A percentile compares a stretch with the other conserved stretches of the same genome.
Conservation (phyloP, 495 filamentous ascomycete genomes). For the Neurospora sp. region DNA sequence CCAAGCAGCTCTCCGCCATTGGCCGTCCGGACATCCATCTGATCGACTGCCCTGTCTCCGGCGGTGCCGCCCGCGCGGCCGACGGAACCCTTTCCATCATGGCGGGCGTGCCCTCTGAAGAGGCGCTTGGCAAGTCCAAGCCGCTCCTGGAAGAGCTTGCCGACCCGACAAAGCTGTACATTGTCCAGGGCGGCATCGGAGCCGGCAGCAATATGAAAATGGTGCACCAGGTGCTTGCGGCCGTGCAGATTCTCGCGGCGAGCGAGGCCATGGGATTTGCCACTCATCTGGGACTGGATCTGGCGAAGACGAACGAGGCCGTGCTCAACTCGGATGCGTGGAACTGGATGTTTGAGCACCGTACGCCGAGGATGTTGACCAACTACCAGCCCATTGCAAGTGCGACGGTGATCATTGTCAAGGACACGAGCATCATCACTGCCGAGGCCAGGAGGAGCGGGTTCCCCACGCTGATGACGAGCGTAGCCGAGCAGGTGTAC, state of each 20-base stretch:
- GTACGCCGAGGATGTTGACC: constrained; percentile 57
- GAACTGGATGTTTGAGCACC: constrained; percentile 79
- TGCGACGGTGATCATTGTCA: constrained; percentile 67
- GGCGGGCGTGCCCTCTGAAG: constrained; percentile 48
- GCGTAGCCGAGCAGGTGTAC: constrained; percentile 63
- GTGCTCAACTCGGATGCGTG: constrained; percentile 51
- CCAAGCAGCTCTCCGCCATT: constrained; percentile 38
- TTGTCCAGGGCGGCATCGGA: constrained; percentile 62
- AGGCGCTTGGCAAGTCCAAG: constrained; percentile 46
- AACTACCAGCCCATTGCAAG: constrained; percentile 57
- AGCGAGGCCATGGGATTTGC: constrained; percentile 70
- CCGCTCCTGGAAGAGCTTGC: constrained; percentile 53
- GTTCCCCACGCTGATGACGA: constrained; percentile 61
- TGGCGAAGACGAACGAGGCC: constrained; percentile 41
- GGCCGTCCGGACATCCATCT: constrained; percentile 55
- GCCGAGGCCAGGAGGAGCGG: constrained; percentile 47
- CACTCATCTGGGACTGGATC: constrained; percentile 54
- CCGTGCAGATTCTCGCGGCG: constrained; percentile 60
- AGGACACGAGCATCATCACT: constrained; percentile 74
- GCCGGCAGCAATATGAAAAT: constrained; percentile 84
- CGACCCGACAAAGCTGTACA: constrained; percentile 53
- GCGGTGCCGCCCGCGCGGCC: constrained; percentile 62
- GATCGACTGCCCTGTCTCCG: constrained; percentile 68
- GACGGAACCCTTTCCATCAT: constrained; percentile 74
- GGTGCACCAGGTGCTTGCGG: constrained; percentile 74